Base-by-base conservation (phyloP, 352 stramenopile species). In the Pythium apleroticum region DNA sequence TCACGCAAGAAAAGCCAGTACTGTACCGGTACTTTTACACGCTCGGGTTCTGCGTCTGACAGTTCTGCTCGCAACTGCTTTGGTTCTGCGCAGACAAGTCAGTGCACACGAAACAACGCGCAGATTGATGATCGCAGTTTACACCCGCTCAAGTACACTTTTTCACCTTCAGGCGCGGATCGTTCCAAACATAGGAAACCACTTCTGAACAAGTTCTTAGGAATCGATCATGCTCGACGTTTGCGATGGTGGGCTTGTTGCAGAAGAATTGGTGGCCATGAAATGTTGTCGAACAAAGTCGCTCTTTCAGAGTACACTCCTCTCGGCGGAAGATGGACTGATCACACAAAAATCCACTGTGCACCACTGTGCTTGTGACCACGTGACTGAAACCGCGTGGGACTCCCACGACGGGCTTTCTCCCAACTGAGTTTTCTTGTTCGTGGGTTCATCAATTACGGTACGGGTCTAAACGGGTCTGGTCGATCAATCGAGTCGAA, bases 61-160 rank as follows among this genome's bases (percentile, higher is more conserved):
- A 19, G 7, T 28, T 52, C 45, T 52, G 45, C 24, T 19, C 45
- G 20, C 45, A 52, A 52, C 35, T 41, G 35, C 35, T 41, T 17
- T 41, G 35, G 19, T 41, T 41, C 35, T 41, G 35, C 35, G 35
- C 35, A 41, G 46, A 53, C 58, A 53, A 57, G 46, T 52, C 56
- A 65, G 25, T 60, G 53, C 53, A 48, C 53, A 48, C 53, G 43
- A 48, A 60, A 60, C 53, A 60, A 60, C 25, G 25, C 19, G n/a
- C 53, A 20, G 17, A 41, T 41, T 41, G 35, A 41, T 19, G 11
- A 41, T 41, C 35, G 19, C 15, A 17, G 35, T 41, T 41, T 41
- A 41, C 35, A 1, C 14, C 19, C 35, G 11, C 35, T 41, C 11
- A 41, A 19, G 11, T 41, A 41, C 33, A 39, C 33, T 39, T 39